Evolutionary conservation across 768 basidiomycete species (phyloP).

Genomic region (Leccinum obscurum): DNA sequence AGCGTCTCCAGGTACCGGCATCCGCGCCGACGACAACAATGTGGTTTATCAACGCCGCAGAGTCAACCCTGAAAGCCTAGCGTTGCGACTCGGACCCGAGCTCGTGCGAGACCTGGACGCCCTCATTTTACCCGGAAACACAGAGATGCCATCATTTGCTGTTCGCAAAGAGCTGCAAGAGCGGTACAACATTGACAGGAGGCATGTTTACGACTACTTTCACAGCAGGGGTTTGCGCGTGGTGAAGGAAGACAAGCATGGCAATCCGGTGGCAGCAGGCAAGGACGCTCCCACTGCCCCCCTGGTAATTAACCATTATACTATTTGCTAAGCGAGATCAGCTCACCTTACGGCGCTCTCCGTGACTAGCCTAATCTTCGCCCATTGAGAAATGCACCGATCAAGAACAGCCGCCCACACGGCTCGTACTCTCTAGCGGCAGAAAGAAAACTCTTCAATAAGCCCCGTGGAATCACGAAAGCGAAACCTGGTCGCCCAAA

Average conservation of each 20-base stretch:
- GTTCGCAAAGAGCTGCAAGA: constrained; percentile 70
- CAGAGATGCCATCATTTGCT: constrained; percentile 74
- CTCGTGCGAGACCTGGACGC: constrained; percentile 72
- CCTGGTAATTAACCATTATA: constrained; percentile 22
- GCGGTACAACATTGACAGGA: constrained; percentile 66
- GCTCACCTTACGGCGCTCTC: constrained; percentile 9
- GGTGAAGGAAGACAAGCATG: constrained; percentile 63
- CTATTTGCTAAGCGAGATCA: constrained; percentile 6
- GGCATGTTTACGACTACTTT: constrained; percentile 80
- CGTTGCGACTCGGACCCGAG: constrained; percentile 63
- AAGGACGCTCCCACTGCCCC: constrained; percentile 20
- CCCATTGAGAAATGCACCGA: constrained; percentile 28
- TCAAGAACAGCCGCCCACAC: constrained; percentile 21
- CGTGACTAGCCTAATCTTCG: constrained; percentile 32
- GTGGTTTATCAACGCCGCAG: constrained; percentile 37
- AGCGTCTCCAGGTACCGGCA: too few species aligned
- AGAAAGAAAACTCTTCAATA: constrained; percentile 17
- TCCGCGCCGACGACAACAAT: constrained; percentile 10
- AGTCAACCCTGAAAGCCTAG: constrained; percentile 70
- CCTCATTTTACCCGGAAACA: constrained; percentile 64
- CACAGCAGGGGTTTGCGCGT: constrained; percentile 63
- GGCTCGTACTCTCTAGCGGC: constrained; percentile 14
- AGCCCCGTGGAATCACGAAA: constrained; percentile 32
- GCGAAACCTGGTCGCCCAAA: constrained; percentile 33
- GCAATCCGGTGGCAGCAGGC: constrained; percentile 39